phyloP scores from a whole-genome alignment of 495 filamentous ascomycete species.

The Podospora fimiseda region DNA sequence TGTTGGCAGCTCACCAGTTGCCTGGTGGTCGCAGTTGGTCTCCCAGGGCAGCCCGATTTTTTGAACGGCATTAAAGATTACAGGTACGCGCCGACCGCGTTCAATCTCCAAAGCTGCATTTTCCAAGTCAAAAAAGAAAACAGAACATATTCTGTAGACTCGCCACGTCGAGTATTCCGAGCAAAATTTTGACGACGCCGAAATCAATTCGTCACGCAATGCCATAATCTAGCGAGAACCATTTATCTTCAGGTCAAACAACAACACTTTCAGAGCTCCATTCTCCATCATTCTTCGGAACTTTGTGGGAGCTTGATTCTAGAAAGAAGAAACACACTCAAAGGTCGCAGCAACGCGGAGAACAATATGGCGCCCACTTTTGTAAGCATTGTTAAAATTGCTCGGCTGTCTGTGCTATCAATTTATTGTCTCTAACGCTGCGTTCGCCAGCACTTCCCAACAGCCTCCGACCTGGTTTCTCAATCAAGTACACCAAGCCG shows the following conservation, averaged over 20 bases:
- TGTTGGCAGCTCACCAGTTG: background rate
- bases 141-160: background rate
- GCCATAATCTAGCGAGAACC: background rate
- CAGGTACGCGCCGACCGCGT: constrained; percentile 9
- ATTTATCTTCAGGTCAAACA: background rate
- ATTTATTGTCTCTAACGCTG: constrained; percentile 8
- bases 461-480: constrained; percentile 15
- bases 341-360: background rate
- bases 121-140: background rate
- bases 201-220: too few species aligned
- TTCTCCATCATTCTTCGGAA: background rate
- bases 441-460: constrained; percentile 13
- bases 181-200: too few species aligned
- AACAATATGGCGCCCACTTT: constrained; percentile 24
- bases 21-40: background rate
- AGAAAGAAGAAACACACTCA: background rate
- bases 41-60: constrained; percentile 20
- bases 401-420: background rate
- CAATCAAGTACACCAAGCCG: constrained; percentile 14
- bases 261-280: background rate
- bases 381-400: constrained; percentile 14
- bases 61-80: constrained; percentile 16
- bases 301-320: background rate
- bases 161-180: background rate
- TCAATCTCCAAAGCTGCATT: background rate